phyloP scores from a whole-genome alignment of 2,329 filamentous ascomycete genomes.

The Botrytis fragariae region DNA sequence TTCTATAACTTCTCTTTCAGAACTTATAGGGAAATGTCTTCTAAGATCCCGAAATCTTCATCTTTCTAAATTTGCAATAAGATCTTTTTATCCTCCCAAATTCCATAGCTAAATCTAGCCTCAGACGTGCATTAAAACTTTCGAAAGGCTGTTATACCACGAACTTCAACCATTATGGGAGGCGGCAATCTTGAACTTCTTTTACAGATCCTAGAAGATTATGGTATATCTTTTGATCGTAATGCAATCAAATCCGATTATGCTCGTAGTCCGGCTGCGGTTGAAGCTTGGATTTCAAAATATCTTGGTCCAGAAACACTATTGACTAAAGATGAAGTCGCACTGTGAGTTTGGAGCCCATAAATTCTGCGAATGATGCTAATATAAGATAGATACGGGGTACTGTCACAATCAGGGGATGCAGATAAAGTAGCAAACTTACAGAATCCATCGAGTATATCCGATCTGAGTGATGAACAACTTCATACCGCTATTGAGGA shows the following conservation, averaged over 20 bases:
- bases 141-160: not conserved
- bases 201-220: constrained; percentile 32
- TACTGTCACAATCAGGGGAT: constrained; percentile 49
- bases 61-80: not conserved
- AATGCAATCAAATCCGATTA: constrained; percentile 33
- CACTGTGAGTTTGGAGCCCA: constrained; percentile 43
- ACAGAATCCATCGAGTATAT: constrained; percentile 48
- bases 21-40: too few relatives aligned
- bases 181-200: constrained; percentile 31
- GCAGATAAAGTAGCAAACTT: constrained; percentile 46
- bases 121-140: not conserved
- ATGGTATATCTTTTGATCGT: constrained; percentile 35
- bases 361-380: not conserved
- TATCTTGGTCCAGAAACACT: constrained; percentile 52
- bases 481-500: constrained; percentile 60
- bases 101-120: not conserved
- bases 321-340: constrained; percentile 53
- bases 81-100: not conserved
- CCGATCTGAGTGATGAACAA: constrained; percentile 57
- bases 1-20: not conserved
- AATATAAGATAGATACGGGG: constrained; percentile 46
- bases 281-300: constrained; percentile 46
- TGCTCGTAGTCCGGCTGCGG: constrained; percentile 27
- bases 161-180: constrained; percentile 28
- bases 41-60: not conserved